Base-by-base conservation (phyloP, 1,284 basidiomycete species). In the Ustilago hordei region DNA sequence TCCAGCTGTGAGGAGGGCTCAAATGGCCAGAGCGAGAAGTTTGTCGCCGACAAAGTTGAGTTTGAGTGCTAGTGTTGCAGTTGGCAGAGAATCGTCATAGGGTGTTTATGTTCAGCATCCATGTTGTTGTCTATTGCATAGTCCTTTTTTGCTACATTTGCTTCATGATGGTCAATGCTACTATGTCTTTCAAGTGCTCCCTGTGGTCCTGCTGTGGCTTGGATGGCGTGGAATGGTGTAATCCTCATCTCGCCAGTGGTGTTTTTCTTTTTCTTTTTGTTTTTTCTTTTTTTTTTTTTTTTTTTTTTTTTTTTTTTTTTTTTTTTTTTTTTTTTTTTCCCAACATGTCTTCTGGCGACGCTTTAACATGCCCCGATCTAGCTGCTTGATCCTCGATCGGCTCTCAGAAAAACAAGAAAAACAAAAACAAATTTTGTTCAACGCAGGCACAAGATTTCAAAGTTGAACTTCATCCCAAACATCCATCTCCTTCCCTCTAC, bases 1-100 rank as follows among this genome's bases (percentile, higher is more conserved):
- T 32, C 75, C 75, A 2, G 75, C 75, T 4, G 75, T 78, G n/a
- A 58, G 71, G 36, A 47, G 71, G 32, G 75, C 75, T 19, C 75
- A 77, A 38, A 32, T 65, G 57, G 75, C 75, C 0, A 55, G 75
- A 15, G 75, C 75, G 8, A 55, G 70, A 9, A 68, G 67, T 41
- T 43, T 72, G 56, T 63, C 60, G 0, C 69, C 64, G 7, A 57
- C 47, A 3, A 67, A 72, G 31, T 23, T 65, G 53, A 35, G 39
- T 54, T 19, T 63, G 32, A 17, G 43, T 55, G 23, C 56, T 35
- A 39, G 19, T 28, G 48, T 48, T 17, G 56, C 23, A 4, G 55
- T 12, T 12, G 5, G n/a, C 8, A 50, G 48, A 12, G 31, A 50
- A 6, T 8, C 11, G 43, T 19, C 6, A 3, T 45, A 19, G n/a